Conservation (phyloP, 2,329 filamentous ascomycete genomes). For the Trichoderma endophyticum region DNA sequence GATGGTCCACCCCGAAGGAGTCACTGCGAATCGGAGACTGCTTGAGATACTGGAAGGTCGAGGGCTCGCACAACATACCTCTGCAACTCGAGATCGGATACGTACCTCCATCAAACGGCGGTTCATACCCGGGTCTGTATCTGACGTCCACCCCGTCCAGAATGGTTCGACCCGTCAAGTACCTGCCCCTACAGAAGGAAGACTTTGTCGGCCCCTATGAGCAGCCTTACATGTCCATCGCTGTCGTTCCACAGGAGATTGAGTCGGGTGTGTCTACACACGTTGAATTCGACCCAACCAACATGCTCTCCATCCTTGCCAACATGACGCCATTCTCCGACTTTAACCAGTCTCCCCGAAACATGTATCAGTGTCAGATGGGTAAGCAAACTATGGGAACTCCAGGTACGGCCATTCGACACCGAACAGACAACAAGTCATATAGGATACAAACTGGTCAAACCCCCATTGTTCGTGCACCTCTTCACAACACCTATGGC, state of each 20-base stretch:
- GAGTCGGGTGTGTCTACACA: conserved; percentile 87
- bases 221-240: conserved; percentile 98
- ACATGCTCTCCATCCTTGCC: conserved; percentile 94
- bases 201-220: conserved; percentile 92
- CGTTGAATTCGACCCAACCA: conserved; percentile 89
- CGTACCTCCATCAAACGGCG: conserved; percentile 80
- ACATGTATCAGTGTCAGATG: conserved; percentile 99
- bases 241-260: conserved; percentile 83
- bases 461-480: conserved; percentile 87
- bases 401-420: conserved; percentile 75
- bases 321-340: conserved; percentile 99
- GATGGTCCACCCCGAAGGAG: conserved; percentile 84
- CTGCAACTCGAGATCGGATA: conserved; percentile 86
- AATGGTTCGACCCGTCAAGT: conserved; percentile 91
- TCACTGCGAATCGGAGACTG: conserved; percentile 80
- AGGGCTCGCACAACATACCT: conserved; percentile 77
- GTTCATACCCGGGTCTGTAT: conserved; percentile 95
- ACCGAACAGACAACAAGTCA: conserved; percentile 95
- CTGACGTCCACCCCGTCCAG: conserved; percentile 82
- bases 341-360: conserved; percentile 96
- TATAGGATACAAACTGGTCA: conserved; percentile 95
- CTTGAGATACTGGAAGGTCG: conserved; percentile 91
- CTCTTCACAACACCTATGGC: conserved; percentile 92
- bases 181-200: conserved; percentile 78
- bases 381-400: conserved; percentile 99